phyloP scores from a whole-genome alignment of 2,329 filamentous ascomycete genomes.

The Thermomyces lanuginosus region DNA sequence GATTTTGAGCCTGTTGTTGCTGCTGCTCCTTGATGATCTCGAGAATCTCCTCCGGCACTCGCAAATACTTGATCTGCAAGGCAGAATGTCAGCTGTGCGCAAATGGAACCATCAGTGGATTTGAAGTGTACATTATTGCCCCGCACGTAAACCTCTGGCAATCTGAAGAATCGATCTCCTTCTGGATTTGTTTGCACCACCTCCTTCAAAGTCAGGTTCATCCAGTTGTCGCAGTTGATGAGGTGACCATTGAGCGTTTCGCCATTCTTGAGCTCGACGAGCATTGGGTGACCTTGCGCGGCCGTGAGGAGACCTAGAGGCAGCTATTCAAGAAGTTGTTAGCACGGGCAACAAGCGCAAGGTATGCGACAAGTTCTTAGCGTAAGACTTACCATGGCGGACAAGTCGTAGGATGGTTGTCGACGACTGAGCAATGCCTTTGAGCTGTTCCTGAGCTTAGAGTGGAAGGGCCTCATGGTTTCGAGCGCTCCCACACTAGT shows the following conservation, averaged over 20 bases:
- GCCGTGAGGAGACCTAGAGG: constrained; percentile 73
- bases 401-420: too few relatives aligned
- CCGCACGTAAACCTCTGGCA: constrained; percentile 90
- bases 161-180: constrained; percentile 78
- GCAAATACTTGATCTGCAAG: constrained; percentile 96
- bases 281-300: constrained; percentile 93
- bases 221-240: constrained; percentile 97
- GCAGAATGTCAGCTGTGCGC: constrained; percentile 3
- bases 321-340: constrained; percentile 37
- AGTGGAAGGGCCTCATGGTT: too few relatives aligned
- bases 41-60: constrained; percentile 92
- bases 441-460: too few relatives aligned
- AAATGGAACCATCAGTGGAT: not conserved
- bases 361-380: too few relatives aligned
- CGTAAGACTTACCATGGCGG: too few relatives aligned
- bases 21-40: constrained; percentile 88
- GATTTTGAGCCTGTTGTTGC: constrained; percentile 42
- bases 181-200: constrained; percentile 93
- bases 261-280: constrained; percentile 92
- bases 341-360: too few relatives aligned
- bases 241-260: constrained; percentile 94
- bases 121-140: constrained; percentile 70
- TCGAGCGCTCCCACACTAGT: too few relatives aligned
- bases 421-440: too few relatives aligned
- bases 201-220: constrained; percentile 95